Conservation (phyloP, 2,329 filamentous ascomycete species). For the Penicillium sclerotiorum region DNA sequence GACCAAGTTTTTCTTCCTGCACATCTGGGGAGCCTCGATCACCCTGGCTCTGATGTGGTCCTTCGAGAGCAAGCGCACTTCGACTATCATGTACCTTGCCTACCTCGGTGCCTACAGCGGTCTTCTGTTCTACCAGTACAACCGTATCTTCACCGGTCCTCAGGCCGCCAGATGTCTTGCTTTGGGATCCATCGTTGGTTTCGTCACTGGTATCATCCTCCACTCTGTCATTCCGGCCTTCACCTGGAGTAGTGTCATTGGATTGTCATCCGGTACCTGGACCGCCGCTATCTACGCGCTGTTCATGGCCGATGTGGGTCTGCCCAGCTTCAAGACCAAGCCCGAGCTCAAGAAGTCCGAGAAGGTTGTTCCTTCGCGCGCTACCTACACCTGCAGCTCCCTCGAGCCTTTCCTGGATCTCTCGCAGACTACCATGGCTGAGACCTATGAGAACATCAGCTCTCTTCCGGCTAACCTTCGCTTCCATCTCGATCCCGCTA, state of each 20-base stretch:
- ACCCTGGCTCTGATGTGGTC: constrained; percentile 1
- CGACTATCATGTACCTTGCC: constrained; percentile 6
- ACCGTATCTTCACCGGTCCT: constrained; percentile 2
- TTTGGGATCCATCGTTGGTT: constrained; percentile 3
- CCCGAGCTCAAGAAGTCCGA: background rate
- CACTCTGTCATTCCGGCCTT: background rate
- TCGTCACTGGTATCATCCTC: background rate
- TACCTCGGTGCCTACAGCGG: constrained; percentile 5
- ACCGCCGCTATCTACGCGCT: constrained; percentile 4
- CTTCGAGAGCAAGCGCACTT: background rate
- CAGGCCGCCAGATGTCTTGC: constrained; percentile 1
- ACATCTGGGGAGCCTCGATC: constrained; percentile 1
- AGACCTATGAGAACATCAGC: constrained; percentile 2
- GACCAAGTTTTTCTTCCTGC: constrained; percentile 7
- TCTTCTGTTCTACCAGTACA: constrained; percentile 7
- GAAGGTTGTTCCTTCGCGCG: background rate
- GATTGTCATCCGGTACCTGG: constrained; percentile 2
- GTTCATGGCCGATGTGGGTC: constrained; percentile 1
- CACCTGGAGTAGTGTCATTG: constrained; percentile 7
- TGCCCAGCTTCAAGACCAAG: background rate
- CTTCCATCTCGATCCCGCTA: background rate
- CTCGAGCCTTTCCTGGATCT: constrained; percentile 2
- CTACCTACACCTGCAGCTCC: constrained; percentile 3
- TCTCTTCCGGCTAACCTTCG: background rate
- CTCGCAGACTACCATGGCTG: constrained; percentile 5